Conservation (phyloP, 257 asterid species). For the Verbascum thapsus region DNA sequence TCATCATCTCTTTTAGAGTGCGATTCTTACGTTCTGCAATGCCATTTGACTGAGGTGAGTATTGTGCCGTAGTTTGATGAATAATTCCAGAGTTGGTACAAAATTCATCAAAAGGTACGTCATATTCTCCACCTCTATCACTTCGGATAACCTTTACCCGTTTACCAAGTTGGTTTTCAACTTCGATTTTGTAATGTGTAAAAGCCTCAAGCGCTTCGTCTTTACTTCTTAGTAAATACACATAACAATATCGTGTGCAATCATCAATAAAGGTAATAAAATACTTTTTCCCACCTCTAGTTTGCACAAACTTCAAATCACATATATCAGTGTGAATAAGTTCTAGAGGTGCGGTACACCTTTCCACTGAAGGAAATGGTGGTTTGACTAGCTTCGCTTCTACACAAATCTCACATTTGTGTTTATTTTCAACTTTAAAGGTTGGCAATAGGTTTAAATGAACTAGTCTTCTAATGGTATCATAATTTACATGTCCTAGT, state of each 20-base stretch:
- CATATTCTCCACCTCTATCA: background rate
- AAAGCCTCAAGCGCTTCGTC: too few species aligned
- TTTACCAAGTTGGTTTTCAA: too few species aligned
- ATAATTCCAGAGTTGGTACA: background rate
- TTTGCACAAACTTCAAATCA: background rate
- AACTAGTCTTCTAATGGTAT: background rate
- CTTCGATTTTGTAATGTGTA: too few species aligned
- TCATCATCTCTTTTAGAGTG: background rate
- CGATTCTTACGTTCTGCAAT: background rate
- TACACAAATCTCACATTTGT: background rate
- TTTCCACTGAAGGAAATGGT: too few species aligned
- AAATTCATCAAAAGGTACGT: background rate
- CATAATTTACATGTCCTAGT: background rate
- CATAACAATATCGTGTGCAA: background rate
- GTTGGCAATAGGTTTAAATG: background rate
- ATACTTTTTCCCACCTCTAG: background rate
- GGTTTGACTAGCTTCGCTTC: too few species aligned
- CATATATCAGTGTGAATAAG: background rate
- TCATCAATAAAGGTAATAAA: background rate
- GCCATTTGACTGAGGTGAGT: background rate
- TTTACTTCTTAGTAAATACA: too few species aligned
- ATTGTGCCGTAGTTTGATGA: conserved; percentile 4
- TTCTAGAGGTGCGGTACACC: background rate
- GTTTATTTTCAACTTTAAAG: background rate
- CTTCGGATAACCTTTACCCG: background rate